Base-by-base conservation (phyloP, 2,329 filamentous ascomycete genomes). In the Niveomyces coronatus region DNA sequence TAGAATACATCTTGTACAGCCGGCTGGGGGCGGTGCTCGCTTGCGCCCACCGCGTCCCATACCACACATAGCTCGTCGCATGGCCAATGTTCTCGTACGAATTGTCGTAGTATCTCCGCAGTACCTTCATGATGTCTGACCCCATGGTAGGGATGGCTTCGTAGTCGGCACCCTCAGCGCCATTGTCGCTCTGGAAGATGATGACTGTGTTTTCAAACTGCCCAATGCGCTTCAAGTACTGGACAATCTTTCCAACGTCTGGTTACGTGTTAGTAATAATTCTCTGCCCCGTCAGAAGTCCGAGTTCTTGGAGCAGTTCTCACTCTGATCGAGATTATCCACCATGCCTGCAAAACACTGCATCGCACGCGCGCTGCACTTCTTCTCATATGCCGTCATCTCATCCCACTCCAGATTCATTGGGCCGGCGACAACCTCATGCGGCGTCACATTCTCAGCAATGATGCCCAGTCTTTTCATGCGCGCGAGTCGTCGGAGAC, bases 291-390 rank as follows among this genome's bases (percentile, higher is more conserved):
- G n/a, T n/a, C n/a, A n/a, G n/a, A n/a, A n/a, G n/a, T n/a, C n/a
- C n/a, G n/a, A n/a, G n/a, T n/a, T n/a, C n/a, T n/a, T n/a, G n/a
- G n/a, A n/a, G n/a, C n/a, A n/a, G n/a, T n/a, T n/a, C n/a, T n/a
- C n/a, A 42, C 77, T 75, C 41, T 53, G 52, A 47, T 81, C 76
- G 37, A 79, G 78, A 36, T 62, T 63, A 40, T 79, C 74, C 3
- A 79, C 74, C 72, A 81, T 80, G 10, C 63, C 76, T 0, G 76
- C 75, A 42, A 71, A 81, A 4, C 71, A 67, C 47, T 79, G 75
- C 74, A 78, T 78, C 0, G 70, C 67, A 17, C 58, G 65, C 47
- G 53, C 64, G 8, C 70, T 73, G 40, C 65, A 65, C 4, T 58
- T 58, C 37, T 58, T 57, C 42, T 68, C 66, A 19, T 69, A 64